phyloP scores from a whole-genome alignment of 805 yeast species.

The Sugiyamaella valdiviana region DNA sequence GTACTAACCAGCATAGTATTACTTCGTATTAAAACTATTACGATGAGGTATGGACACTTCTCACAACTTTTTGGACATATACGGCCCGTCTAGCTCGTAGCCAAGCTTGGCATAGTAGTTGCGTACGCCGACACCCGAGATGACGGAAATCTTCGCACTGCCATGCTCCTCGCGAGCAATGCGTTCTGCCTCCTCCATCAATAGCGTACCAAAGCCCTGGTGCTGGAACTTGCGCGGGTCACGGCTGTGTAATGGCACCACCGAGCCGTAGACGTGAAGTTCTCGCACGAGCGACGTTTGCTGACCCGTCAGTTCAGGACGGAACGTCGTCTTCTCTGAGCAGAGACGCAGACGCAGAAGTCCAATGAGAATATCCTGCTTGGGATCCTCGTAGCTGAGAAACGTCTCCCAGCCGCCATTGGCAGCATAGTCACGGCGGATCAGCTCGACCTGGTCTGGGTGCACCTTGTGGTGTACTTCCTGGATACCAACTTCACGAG shows the following conservation, averaged over 20 bases:
- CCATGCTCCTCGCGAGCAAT: constrained; percentile 95
- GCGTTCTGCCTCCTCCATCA: constrained; percentile 98
- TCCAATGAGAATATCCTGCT: constrained; percentile 91
- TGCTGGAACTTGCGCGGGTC: constrained; percentile 98
- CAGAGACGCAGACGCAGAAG: constrained; percentile 82
- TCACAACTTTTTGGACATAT: constrained; percentile 69
- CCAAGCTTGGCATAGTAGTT: constrained; percentile 92
- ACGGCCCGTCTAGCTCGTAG: constrained; percentile 90
- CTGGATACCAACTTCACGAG: constrained; percentile 97
- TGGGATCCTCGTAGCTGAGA: constrained; percentile 92
- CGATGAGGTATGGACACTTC: not conserved
- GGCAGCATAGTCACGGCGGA: constrained; percentile 93
- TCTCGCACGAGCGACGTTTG: constrained; percentile 95
- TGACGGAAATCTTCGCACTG: constrained; percentile 82
- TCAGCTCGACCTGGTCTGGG: constrained; percentile 94
- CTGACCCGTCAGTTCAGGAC: constrained; percentile 79
- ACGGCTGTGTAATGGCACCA: constrained; percentile 90
- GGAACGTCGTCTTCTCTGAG: constrained; percentile 77
- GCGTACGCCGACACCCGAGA: constrained; percentile 96
- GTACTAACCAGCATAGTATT: too few species aligned
- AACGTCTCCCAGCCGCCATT: constrained; percentile 99
- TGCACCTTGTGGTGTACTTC: constrained; percentile 95
- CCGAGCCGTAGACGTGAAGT: constrained; percentile 94
- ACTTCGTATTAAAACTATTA: not conserved
- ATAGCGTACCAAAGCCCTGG: constrained; percentile 94